Evolutionary conservation across 2,329 filamentous ascomycete genomes (phyloP).

Genomic region (Domatiomyces catenatus): DNA sequence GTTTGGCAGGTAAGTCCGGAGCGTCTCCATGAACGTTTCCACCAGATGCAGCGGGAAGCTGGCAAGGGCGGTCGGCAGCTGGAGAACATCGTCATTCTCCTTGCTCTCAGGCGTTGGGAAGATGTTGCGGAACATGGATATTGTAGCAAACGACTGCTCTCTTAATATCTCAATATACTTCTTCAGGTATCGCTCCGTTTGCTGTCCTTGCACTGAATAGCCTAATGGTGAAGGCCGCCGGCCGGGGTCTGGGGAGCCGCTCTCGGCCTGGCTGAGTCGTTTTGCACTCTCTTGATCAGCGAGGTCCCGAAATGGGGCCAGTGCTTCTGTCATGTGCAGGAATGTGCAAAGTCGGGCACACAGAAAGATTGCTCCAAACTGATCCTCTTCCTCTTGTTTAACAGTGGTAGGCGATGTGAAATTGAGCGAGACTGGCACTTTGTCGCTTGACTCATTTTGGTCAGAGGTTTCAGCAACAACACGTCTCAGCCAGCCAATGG

Average conservation of each 20-base stretch:
- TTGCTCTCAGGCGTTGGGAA: slow-evolving; percentile 41
- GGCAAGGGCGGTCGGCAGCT: slow-evolving; percentile 59
- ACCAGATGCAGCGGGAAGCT: slow-evolving; percentile 77
- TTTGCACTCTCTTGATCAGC: slow-evolving; percentile 66
- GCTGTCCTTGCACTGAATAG: slow-evolving; percentile 46
- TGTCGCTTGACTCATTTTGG: slow-evolving; percentile 19
- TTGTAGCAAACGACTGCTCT: slow-evolving; percentile 89
- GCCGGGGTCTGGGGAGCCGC: background rate
- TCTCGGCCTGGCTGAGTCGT: slow-evolving; percentile 21
- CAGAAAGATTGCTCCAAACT: slow-evolving; percentile 69
- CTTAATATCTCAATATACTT: slow-evolving; percentile 94
- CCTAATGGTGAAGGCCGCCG: slow-evolving; percentile 4
- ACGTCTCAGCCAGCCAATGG: slow-evolving; percentile 76
- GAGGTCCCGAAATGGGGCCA: slow-evolving; percentile 72
- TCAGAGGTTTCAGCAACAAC: slow-evolving; percentile 60
- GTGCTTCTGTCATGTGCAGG: slow-evolving; percentile 60
- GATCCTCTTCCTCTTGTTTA: slow-evolving; percentile 40
- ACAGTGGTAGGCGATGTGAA: slow-evolving; percentile 19
- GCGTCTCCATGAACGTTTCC: slow-evolving; percentile 60
- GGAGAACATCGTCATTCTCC: slow-evolving; percentile 23
- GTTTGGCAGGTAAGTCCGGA: slow-evolving; percentile 16
- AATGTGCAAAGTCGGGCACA: slow-evolving; percentile 72
- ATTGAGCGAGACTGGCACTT: slow-evolving; percentile 1
- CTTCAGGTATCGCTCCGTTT: slow-evolving; percentile 88
- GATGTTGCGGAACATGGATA: slow-evolving; percentile 86